Percentiles rank a stretch among this genome's conserved stretches.
Evolutionary conservation across 805 yeast species (phyloP).

Genomic region (Suhomyces canberraensis): DNA sequence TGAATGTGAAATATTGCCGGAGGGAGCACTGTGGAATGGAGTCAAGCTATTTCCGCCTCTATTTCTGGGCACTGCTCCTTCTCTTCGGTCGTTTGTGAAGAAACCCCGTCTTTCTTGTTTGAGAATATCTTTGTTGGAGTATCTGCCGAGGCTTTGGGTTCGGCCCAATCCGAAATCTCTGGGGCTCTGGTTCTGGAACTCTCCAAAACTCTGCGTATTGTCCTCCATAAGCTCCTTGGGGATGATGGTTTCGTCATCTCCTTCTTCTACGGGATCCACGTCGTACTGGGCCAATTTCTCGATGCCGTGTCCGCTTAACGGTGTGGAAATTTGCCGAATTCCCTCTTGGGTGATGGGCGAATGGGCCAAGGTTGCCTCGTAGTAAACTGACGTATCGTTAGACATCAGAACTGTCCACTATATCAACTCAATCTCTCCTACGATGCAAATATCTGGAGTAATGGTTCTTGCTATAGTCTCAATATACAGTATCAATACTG

Average conservation of each 20-base stretch:
- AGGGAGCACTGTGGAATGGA: neutral
- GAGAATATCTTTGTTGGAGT: neutral
- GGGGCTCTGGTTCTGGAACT: neutral
- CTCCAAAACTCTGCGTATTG: neutral
- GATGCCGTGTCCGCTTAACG: constrained; percentile 4
- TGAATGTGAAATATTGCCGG: neutral
- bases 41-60: neutral
- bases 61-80: neutral
- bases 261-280: neutral
- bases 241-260: neutral
- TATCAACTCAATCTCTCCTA: no score
- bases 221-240: neutral
- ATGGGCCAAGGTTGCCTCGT: constrained; percentile 2
- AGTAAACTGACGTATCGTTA: constrained; percentile 1
- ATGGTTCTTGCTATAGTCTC: no score
- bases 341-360: constrained; percentile 18
- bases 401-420: no score
- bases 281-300: constrained; percentile 2
- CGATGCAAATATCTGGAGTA: no score
- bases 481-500: no score
- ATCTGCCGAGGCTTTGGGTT: neutral
- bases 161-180: neutral
- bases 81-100: neutral
- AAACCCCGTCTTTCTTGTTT: no score
- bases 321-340: constrained; percentile 7